Evolutionary conservation across 257 asterid species (phyloP).

Genomic region (Nicotiana knightiana): DNA sequence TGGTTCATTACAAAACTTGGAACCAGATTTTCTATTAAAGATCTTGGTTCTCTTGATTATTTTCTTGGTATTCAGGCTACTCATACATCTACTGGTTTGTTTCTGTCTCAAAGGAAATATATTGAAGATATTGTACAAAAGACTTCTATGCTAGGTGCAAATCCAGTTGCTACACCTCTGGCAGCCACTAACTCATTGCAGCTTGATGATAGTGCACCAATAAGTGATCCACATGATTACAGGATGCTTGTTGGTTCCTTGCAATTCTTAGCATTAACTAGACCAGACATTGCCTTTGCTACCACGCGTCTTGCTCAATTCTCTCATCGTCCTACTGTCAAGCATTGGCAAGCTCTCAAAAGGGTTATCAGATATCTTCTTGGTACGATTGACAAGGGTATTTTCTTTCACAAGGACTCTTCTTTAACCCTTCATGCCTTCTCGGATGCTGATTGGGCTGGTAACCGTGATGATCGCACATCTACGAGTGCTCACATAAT

Average conservation of each 20-base stretch:
- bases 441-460: neutral
- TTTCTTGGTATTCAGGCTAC: neutral
- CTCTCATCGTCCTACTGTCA: neutral
- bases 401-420: neutral
- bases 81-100: neutral
- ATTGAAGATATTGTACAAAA: neutral
- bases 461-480: neutral
- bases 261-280: neutral
- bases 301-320: neutral
- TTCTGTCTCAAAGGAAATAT: neutral
- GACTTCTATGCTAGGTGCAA: neutral
- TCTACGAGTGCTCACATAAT: neutral
- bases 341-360: neutral
- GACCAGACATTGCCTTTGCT: neutral
- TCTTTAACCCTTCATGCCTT: neutral
- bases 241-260: neutral
- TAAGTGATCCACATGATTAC: neutral
- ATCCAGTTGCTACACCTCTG: neutral
- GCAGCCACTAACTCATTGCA: neutral
- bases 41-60: neutral
- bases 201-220: no score
- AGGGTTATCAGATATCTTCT: neutral
- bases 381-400: neutral
- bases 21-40: neutral
- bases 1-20: neutral